phyloP scores from a whole-genome alignment of 257 asterid genomes.

The Gynochthodes officinalis region DNA sequence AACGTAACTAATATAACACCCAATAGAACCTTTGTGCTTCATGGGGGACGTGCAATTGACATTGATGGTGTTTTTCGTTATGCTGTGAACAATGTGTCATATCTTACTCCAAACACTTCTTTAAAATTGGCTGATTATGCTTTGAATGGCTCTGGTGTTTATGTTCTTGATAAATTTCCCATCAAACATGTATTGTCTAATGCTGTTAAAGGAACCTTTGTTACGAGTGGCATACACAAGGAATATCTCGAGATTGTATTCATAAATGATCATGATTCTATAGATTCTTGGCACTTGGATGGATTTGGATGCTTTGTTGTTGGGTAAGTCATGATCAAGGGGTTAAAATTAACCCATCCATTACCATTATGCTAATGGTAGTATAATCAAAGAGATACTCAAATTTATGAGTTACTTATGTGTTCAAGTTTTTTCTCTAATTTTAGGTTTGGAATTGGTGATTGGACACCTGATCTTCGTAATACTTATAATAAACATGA shows the following conservation, averaged over 20 bases:
- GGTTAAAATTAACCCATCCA: too few species aligned
- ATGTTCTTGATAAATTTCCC: slow-evolving; percentile 46
- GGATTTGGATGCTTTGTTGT: slow-evolving; percentile 60
- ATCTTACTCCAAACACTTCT: slow-evolving; percentile 42
- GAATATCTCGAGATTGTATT: slow-evolving; percentile 71
- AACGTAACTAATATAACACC: slow-evolving; percentile 62
- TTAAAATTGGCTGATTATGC: slow-evolving; percentile 57
- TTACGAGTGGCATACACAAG: slow-evolving; percentile 50
- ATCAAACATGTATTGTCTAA: slow-evolving; percentile 23
- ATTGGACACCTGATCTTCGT: slow-evolving; percentile 44
- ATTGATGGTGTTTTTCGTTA: slow-evolving; percentile 20
- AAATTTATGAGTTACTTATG: too few species aligned
- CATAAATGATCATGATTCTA: slow-evolving; percentile 25
- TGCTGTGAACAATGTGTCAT: slow-evolving; percentile 53
- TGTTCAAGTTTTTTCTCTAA: too few species aligned
- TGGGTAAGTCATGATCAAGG: slow-evolving; percentile 70
- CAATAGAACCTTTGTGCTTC: slow-evolving; percentile 53
- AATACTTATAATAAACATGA: slow-evolving; percentile 38
- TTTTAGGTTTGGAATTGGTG: slow-evolving; percentile 51
- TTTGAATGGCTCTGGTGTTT: slow-evolving; percentile 54
- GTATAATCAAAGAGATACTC: too few species aligned
- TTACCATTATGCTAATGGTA: too few species aligned
- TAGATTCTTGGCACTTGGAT: slow-evolving; percentile 76
- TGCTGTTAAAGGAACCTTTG: slow-evolving; percentile 40
- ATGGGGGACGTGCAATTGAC: slow-evolving; percentile 26